Conservation (phyloP, 2,329 filamentous ascomycete species). For the Chaetomium strumarium region DNA sequence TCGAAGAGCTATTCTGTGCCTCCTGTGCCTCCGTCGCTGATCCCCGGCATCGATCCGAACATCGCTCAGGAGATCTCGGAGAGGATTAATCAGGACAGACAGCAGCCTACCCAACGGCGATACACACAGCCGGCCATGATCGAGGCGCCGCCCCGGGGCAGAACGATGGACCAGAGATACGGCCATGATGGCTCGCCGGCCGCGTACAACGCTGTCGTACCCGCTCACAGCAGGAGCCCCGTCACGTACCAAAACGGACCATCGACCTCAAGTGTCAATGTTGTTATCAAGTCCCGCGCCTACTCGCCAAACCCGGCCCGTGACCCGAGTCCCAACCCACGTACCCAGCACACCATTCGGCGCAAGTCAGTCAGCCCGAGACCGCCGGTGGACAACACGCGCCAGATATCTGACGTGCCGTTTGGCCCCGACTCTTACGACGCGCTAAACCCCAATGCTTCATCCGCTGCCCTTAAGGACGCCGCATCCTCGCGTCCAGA, state of each 20-base stretch:
- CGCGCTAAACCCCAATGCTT: conserved; percentile 57
- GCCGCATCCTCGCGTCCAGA: conserved; percentile 30
- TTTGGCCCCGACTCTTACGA: conserved; percentile 75
- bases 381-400: conserved; percentile 45
- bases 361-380: conserved; percentile 72
- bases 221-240: conserved; percentile 40
- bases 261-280: conserved; percentile 25
- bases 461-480: conserved; percentile 32
- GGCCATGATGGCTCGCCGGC: conserved; percentile 28
- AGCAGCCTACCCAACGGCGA: conserved; percentile 35
- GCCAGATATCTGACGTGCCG: conserved; percentile 56
- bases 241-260: conserved; percentile 35
- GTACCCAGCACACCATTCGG: conserved; percentile 42
- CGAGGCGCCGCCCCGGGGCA: conserved; percentile 39
- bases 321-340: conserved; percentile 33
- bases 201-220: conserved; percentile 30
- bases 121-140: conserved; percentile 38
- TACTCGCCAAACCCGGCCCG: conserved; percentile 37
- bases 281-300: conserved; percentile 37
- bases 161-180: conserved; percentile 32
- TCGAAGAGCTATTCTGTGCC: conserved; percentile 38
- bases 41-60: conserved; percentile 54
- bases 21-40: conserved; percentile 49
- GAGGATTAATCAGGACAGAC: conserved; percentile 51
- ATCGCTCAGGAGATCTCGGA: conserved; percentile 53